Conservation (phyloP, 208 protist species). For the Wallacemonas sp. region DNA sequence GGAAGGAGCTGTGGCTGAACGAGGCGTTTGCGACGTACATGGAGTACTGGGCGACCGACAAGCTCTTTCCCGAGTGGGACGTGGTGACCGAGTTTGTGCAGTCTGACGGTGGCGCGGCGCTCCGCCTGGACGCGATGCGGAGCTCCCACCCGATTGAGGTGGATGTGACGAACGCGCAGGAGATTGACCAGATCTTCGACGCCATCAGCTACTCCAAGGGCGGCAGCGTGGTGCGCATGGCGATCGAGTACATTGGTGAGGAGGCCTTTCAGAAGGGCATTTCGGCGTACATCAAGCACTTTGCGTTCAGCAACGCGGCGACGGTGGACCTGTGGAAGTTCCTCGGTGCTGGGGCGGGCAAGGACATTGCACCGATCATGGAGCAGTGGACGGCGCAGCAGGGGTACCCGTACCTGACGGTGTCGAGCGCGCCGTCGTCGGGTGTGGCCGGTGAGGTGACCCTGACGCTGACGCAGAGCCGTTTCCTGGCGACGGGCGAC, state of each 20-base stretch:
- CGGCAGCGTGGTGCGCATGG: constrained; percentile 85
- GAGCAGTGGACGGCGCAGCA: constrained; percentile 66
- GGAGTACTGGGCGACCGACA: constrained; percentile 69
- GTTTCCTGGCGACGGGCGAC: constrained; percentile 45
- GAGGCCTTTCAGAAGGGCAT: constrained; percentile 78
- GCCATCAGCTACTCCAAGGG: constrained; percentile 92
- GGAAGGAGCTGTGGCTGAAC: constrained; percentile 98
- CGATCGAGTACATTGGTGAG: constrained; percentile 76
- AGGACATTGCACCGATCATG: constrained; percentile 56
- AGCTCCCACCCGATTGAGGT: constrained; percentile 92
- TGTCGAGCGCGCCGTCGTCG: background rate
- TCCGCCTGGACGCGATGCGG: constrained; percentile 74
- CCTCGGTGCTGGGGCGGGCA: constrained; percentile 54
- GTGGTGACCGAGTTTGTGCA: constrained; percentile 77
- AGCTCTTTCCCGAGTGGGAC: constrained; percentile 81
- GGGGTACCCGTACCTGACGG: constrained; percentile 72
- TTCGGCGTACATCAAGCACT: constrained; percentile 69
- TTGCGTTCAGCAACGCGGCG: constrained; percentile 67
- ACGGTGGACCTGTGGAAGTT: constrained; percentile 87
- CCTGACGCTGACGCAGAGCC: constrained; percentile 32
- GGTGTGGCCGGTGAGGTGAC: background rate
- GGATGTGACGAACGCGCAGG: constrained; percentile 68
- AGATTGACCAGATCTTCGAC: constrained; percentile 94
- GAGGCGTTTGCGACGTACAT: constrained; percentile 95
- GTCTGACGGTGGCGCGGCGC: constrained; percentile 54